A percentile compares a stretch with the other conserved stretches of the same genome.
phyloP scores from a whole-genome alignment of 768 basidiomycete genomes.

The Nevesoporus exiguus region DNA sequence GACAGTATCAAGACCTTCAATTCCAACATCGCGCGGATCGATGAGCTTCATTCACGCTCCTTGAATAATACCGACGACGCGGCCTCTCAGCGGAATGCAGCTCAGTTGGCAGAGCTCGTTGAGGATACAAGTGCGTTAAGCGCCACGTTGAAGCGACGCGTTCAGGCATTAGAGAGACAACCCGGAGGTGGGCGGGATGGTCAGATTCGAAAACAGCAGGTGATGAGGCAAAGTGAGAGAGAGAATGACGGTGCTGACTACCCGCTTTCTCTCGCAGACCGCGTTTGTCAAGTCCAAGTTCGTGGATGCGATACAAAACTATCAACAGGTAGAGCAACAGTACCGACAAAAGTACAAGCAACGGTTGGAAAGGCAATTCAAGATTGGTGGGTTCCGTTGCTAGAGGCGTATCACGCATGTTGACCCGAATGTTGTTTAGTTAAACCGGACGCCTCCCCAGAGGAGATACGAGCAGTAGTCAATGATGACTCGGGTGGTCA shows the following conservation, averaged over 20 bases:
- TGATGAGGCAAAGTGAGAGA: slow-evolving; percentile 20
- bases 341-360: slow-evolving; percentile 77
- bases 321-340: slow-evolving; percentile 79
- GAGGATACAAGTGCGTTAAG: slow-evolving; percentile 71
- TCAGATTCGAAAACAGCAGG: slow-evolving; percentile 77
- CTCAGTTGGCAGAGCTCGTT: slow-evolving; percentile 66
- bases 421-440: slow-evolving; percentile 42
- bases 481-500: slow-evolving; percentile 79
- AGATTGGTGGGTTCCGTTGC: slow-evolving; percentile 56
- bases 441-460: slow-evolving; percentile 88
- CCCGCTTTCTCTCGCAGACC: slow-evolving; percentile 37
- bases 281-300: slow-evolving; percentile 72
- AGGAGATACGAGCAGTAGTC: slow-evolving; percentile 84
- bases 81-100: slow-evolving; percentile 55
- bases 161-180: slow-evolving; percentile 68
- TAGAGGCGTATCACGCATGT: neutral
- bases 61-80: slow-evolving; percentile 74
- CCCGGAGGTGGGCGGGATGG: slow-evolving; percentile 62
- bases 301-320: slow-evolving; percentile 80
- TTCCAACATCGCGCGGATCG: slow-evolving; percentile 62
- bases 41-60: slow-evolving; percentile 70
- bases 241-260: slow-evolving; percentile 15
- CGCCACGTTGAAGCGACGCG: slow-evolving; percentile 61
- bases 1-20: slow-evolving; percentile 66
- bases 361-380: slow-evolving; percentile 82